These are phyloP conservation scores for Ascomycota sp. DNA, from an alignment of 2,329 filamentous ascomycete genomes.

Conservation along the genomic window DNA sequence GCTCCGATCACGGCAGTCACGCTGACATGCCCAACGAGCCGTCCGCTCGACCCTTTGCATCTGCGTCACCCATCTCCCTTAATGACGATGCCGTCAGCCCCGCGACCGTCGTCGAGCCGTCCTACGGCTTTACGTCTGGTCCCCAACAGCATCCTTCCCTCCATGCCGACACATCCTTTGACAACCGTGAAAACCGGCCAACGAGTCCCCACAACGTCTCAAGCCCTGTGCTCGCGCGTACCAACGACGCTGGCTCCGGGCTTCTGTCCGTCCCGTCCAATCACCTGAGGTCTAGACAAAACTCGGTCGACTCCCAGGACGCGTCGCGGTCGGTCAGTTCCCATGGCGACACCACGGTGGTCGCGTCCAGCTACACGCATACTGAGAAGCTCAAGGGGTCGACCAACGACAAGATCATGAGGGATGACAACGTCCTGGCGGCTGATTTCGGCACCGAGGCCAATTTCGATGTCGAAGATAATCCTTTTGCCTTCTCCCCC, in stretches of 20 bases:
- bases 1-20: conserved; percentile 6
- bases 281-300: conserved; percentile 36
- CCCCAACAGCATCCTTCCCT: conserved; percentile 18
- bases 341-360: conserved; percentile 42
- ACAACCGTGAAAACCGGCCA: conserved; percentile 44
- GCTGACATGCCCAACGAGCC: conserved; percentile 10
- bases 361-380: conserved; percentile 21
- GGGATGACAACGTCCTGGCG: conserved; percentile 46
- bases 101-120: conserved; percentile 14
- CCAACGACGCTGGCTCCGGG: conserved; percentile 24
- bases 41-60: conserved; percentile 1
- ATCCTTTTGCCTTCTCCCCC: conserved; percentile 69
- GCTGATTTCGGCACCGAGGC: conserved; percentile 58
- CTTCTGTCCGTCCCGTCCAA: conserved; percentile 48
- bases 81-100: conserved; percentile 21
- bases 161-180: conserved; percentile 38
- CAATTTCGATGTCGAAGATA: conserved; percentile 58
- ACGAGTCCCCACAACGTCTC: conserved; percentile 57
- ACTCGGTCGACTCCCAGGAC: conserved; percentile 49
- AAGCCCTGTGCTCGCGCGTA: conserved; percentile 25
- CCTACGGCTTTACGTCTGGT: conserved; percentile 8
- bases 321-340: conserved; percentile 36
- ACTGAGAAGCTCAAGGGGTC: conserved; percentile 18
- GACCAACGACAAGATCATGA: conserved; percentile 35
- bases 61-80: conserved; percentile 14